phyloP scores from a whole-genome alignment of 345 rosid genomes.

The Erysimum cheiranthoides region DNA sequence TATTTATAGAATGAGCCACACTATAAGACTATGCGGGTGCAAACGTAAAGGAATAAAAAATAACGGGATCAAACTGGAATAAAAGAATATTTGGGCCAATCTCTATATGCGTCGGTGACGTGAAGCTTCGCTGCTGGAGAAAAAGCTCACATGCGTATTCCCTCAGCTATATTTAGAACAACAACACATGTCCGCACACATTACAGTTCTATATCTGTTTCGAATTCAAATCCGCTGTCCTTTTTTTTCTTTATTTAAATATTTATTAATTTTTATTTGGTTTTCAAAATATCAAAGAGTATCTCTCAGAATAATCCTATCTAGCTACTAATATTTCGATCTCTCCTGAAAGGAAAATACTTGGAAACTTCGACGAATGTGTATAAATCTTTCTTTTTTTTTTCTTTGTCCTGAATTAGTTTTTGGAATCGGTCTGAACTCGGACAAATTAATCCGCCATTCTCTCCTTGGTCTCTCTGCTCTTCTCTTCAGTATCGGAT shows the following conservation, averaged over 20 bases:
- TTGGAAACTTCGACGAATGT: slow-evolving; percentile 39
- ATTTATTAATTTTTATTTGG: neutral
- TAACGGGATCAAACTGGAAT: slow-evolving; percentile 21
- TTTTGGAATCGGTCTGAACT: slow-evolving; percentile 39
- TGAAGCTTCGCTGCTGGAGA: slow-evolving; percentile 43
- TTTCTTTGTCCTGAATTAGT: slow-evolving; percentile 29
- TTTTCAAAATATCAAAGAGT: slow-evolving; percentile 30
- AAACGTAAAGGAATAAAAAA: slow-evolving; percentile 5
- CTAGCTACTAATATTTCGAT: neutral
- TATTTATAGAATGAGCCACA: neutral
- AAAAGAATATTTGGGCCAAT: slow-evolving; percentile 26
- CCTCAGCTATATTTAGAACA: slow-evolving; percentile 41
- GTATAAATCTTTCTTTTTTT: neutral
- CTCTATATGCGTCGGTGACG: slow-evolving; percentile 37
- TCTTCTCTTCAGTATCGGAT: slow-evolving; percentile 50
- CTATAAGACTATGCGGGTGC: neutral
- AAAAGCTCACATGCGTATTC: slow-evolving; percentile 34
- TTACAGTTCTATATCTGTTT: slow-evolving; percentile 29
- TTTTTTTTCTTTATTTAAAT: neutral
- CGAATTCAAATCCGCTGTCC: slow-evolving; percentile 33
- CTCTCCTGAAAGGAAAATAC: slow-evolving; percentile 26
- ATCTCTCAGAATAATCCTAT: slow-evolving; percentile 19
- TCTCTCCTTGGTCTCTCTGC: slow-evolving; percentile 47
- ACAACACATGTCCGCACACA: slow-evolving; percentile 42
- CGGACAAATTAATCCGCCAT: slow-evolving; percentile 37